Evolutionary conservation across 441 rosid genomes (phyloP), one percentile per base, ranked within the genome.

Genomic region (Capsella rubella): DNA sequence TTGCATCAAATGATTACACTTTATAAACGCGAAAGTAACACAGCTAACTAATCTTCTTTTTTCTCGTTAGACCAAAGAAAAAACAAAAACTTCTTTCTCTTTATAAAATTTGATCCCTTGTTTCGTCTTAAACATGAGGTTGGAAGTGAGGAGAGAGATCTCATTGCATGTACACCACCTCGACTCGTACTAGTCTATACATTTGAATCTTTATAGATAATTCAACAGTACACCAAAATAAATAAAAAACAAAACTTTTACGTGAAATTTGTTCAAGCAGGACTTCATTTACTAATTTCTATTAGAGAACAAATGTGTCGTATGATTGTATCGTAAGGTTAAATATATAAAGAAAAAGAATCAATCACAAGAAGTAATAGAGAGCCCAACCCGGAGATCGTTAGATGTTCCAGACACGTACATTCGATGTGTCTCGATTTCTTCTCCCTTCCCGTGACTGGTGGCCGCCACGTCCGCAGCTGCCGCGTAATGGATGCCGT

Each of bases 351-450:
- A 9, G 64, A 56, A n/a, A 67, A 59, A 45, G 37, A 42, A 60
- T 82, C 71, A 95, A 87, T 96, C 98, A 49, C 85, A 89, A 12
- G 98, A 90, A 73, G 95, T 85, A 54, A 93, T 90, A 35, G 98
- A 91, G 37, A 92, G 97, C 7, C 95, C 98, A 42, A 91, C 96
- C 5, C 99, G 95, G 40, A 96, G 98, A 79, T 96, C 96, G 42
- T 96, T 92, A 0, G 99, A 89, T 46, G 99, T 96, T 75, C 97
- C 99, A 35, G 93, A 82, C 31, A 84, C 83, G 35, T 96, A 93
- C 96, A 96, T 96, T 40, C 99, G 80, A 69, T 96, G 89, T 5
- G 97, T 89, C 78, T 96, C 98, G 58, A 86, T 84, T 77, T 89
- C 97, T 66, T 82, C 80, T 69, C 85, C 77, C 6, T 59, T 65